Evolutionary conservation across 2,329 filamentous ascomycete genomes (phyloP), one percentile per base, ranked within the genome.

Genomic region (Penicillium sp.): DNA sequence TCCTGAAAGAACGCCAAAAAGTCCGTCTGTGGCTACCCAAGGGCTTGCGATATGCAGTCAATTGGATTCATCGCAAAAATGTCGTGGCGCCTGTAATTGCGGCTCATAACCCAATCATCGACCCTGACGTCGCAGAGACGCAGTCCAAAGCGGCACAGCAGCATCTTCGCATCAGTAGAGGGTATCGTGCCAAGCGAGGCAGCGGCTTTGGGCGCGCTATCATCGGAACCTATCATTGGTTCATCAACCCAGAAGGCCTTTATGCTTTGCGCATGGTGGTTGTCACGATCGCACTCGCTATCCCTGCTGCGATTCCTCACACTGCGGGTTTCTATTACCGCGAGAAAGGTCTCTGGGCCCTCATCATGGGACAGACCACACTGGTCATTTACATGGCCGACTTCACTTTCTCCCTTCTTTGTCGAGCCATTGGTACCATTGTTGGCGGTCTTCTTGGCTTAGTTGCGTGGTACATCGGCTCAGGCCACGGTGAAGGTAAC

Each of bases 381-480:
- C 60, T 83, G 2, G 70, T 82, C 1, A 70, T 79, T 10, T 83
- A 82, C 61, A 77, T 82, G 72, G 76, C 79, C 0, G 81, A 83
- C 52, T 82, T 83, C 41, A 77, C 75, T 0, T 79, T 79, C 49
- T 79, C 78, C 0, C 60, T 82, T 6, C 43, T 81, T 0, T 68
- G 73, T 0, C 73, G 81, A 23, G 64, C 68, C 0, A 51, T 75
- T 1, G 81, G 78, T 6, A 82, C 81, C 0, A 59, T 83, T 0
- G 57, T 80, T 10, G 81, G 81, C 0, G 81, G 81, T 15, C 63
- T 79, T 0, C 49, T 82, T 8, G 81, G 78, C 0, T 69, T 83
- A 64, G 66, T 78, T 0, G 75, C 75, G 1, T 83, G 81, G 81
- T 83, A 83, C 41, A 78, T 81, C 19, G 81, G 80, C 0, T 79